Evolutionary conservation across 257 asterid species (phyloP), one percentile per base, ranked within the genome.

Genomic region (Nicotiana attenuata): DNA sequence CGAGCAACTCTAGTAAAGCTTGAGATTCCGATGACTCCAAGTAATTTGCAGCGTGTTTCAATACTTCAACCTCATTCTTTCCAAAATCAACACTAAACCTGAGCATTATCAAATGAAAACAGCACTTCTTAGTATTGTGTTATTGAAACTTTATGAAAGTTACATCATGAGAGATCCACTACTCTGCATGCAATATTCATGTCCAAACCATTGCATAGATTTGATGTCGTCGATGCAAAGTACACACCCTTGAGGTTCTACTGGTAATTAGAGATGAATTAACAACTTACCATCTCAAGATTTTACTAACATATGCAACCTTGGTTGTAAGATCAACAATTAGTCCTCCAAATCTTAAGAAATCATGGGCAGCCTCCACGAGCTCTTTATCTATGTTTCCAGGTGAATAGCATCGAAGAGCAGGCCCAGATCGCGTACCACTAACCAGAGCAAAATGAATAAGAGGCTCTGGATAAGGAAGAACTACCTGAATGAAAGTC

Each of bases 61-160:
- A 83, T 71, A 93, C 94, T 87, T 95, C 99, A 28, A 85, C 84
- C 86, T 93, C 99, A 71, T 89, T 91, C 86, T 90, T 91, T 10
- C 99, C 98, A 50, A 90, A 92, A 90, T 95, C 99, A 11, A 86
- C 86, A 65, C 97, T 87, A 52, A 87, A 95, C 98, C 98, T 95
- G 91, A 84, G 65, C 24, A 55, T 41, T 26, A 9, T 59, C 64
- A 68, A 65, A 7, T 17, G 29, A 67, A 41, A 52, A 67, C 8
- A 81, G 2, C 60, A 81, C 2, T 8, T 50, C 24, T 61, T 53
- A 76, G 56, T 41, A 20, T 11, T 29, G 47, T 0, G 57, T n/a
- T 65, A 6, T 33, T 35, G 69, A 20, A 56, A 33, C 20, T 55
- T 45, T 57, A 33, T 10, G 68, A 10, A 20, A 78, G 31, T 61